A percentile compares a stretch with the other conserved stretches of the same genome.
Evolutionary conservation across 1,284 basidiomycete genomes (phyloP).

Genomic region (Tetrapyrgos nigripes): DNA sequence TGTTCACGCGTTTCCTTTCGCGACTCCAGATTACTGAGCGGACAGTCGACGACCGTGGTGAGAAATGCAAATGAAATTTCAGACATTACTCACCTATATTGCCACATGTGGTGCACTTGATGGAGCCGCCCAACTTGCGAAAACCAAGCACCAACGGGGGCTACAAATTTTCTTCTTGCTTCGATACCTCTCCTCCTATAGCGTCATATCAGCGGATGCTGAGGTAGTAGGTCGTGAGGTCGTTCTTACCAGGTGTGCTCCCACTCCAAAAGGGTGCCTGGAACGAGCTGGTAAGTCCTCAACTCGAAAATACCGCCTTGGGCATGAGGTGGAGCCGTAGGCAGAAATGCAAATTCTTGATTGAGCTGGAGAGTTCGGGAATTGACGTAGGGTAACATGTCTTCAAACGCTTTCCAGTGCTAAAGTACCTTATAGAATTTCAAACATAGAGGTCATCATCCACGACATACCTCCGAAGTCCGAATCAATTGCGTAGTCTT

Average conservation of each 20-base stretch:
- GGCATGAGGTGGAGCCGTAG: conserved; percentile 84
- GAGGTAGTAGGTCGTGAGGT: not conserved
- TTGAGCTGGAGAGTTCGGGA: conserved; percentile 81
- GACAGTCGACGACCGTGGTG: conserved; percentile 5
- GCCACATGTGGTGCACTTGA: conserved; percentile 94
- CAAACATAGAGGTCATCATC: not conserved
- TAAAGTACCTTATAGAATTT: conserved; percentile 30
- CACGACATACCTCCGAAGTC: conserved; percentile 59
- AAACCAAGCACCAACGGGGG: conserved; percentile 94
- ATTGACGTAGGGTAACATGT: conserved; percentile 75
- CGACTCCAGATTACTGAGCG: conserved; percentile 72
- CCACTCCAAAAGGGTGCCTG: conserved; percentile 92
- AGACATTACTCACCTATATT: conserved; percentile 73
- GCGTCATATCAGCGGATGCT: conserved; percentile 3
- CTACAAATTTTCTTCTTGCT: conserved; percentile 82
- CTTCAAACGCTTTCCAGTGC: conserved; percentile 68
- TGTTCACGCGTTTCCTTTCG: conserved; percentile 85
- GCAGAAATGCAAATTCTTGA: conserved; percentile 95
- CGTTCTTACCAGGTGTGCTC: conserved; percentile 87
- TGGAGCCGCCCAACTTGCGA: conserved; percentile 90
- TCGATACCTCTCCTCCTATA: conserved; percentile 86
- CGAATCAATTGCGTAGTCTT: conserved; percentile 66
- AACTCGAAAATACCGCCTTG: conserved; percentile 93
- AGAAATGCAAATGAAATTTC: not conserved
- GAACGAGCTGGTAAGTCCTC: conserved; percentile 83